A percentile compares a stretch with the other conserved stretches of the same genome.
Evolutionary conservation across 2,329 filamentous ascomycete species (phyloP).

Genomic region (Penicillium sp.): DNA sequence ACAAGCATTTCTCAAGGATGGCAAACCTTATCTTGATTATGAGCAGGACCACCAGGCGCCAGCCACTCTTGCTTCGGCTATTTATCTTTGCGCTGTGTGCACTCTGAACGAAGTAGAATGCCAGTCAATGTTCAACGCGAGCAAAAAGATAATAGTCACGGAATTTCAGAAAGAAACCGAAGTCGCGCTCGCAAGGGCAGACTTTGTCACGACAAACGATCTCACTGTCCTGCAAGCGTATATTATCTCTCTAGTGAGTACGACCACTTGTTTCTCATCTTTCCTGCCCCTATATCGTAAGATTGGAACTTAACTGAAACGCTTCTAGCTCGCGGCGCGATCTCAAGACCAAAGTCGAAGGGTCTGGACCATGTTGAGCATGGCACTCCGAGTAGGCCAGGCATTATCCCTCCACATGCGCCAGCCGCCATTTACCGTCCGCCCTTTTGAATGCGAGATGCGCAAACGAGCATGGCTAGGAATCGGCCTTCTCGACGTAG

Average conservation of each 20-base stretch:
- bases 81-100: constrained; percentile 30
- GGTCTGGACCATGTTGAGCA: constrained; percentile 35
- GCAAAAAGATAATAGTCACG: constrained; percentile 19
- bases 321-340: constrained; percentile 23
- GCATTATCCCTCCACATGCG: constrained; percentile 30
- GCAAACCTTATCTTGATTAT: constrained; percentile 32
- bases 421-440: constrained; percentile 29
- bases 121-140: constrained; percentile 18
- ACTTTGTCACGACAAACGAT: constrained; percentile 34
- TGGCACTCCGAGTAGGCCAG: constrained; percentile 34
- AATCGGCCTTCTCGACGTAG: constrained; percentile 31
- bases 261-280: background rate
- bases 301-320: background rate
- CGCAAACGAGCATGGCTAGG: constrained; percentile 32
- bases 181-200: constrained; percentile 23
- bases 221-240: constrained; percentile 35
- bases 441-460: constrained; percentile 31
- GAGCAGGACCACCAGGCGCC: constrained; percentile 27
- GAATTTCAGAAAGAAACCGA: constrained; percentile 27
- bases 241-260: constrained; percentile 30
- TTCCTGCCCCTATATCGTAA: background rate
- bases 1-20: constrained; percentile 24
- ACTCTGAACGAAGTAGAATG: constrained; percentile 26
- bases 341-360: constrained; percentile 33
- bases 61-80: constrained; percentile 23